Base-by-base conservation (phyloP, 257 asterid genomes). In the Knoxia roxburghii region DNA sequence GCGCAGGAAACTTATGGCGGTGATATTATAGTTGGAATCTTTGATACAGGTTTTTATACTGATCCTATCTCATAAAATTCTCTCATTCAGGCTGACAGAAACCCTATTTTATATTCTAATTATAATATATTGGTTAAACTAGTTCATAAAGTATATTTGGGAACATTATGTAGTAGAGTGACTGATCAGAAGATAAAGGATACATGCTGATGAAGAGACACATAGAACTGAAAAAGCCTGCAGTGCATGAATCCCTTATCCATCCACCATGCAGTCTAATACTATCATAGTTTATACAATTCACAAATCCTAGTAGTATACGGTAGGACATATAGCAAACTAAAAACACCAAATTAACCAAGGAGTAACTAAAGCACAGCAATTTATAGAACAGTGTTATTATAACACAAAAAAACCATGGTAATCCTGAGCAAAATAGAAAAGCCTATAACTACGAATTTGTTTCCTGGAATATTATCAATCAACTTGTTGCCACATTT, bases 1-100 rank as follows among this genome's bases (percentile, higher is more conserved):
- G 37, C 68, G 78, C 85, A 80, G 77, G 69, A 82, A 48, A 62
- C 73, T 41, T 74, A 76, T 73, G 87, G 70, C 9, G 56, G 61
- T 9, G 69, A 49, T 50, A 29, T 71, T 4, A 30, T 63, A 14
- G 58, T 71, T 4, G 75, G 75, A 52, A 30, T 71, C 26, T 7
- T 71, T 1, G 75, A 71, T 21, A 52, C 75, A 54, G 75, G 75
- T 69, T 26, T 24, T 40, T 13, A 26, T 29, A 24, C 41, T 35
- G 9, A 33, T 56, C 0, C 46, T 18, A 53, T 18, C 3, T 26
- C 45, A 27, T 27, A 39, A 14, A 14, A 37, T 67, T 37, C 26
- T 33, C 51, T 35, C 21, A 33, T 32, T 62, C 9, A 11, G 37
- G 50, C n/a, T 18, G 39, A 3, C 45, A 39, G 45, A 5, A 39